phyloP scores from a whole-genome alignment of 441 rosid genomes.

The Mallotus japonicus region DNA sequence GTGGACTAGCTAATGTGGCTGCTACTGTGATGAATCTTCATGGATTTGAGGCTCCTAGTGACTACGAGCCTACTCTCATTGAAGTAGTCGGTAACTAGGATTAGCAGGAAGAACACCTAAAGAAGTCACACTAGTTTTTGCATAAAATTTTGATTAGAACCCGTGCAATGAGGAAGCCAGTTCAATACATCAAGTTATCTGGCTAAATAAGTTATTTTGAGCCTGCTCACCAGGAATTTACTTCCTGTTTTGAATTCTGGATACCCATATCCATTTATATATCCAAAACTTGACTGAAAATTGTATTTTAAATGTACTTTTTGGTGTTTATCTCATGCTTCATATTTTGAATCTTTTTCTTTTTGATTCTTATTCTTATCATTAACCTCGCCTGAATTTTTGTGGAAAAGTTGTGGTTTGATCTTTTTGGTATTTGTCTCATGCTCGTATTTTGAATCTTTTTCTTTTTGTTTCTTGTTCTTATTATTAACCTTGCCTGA shows the following conservation, averaged over 20 bases:
- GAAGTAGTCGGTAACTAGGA: constrained; percentile 60
- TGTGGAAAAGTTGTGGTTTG: too few species aligned
- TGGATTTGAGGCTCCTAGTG: constrained; percentile 77
- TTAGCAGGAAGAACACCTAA: too few species aligned
- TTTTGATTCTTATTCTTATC: neutral
- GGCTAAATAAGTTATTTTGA: constrained; percentile 2
- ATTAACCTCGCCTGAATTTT: neutral
- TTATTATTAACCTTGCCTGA: neutral
- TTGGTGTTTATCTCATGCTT: neutral
- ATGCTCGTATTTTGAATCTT: too few species aligned
- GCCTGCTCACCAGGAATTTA: neutral
- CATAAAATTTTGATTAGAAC: constrained; percentile 13
- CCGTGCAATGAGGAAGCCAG: constrained; percentile 13
- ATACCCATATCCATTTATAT: neutral
- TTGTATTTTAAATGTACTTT: neutral
- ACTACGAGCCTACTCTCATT: constrained; percentile 81
- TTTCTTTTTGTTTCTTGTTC: neutral
- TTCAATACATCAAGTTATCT: neutral
- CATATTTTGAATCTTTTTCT: too few species aligned
- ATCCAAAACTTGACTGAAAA: neutral
- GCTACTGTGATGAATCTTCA: constrained; percentile 97
- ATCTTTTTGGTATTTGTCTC: neutral
- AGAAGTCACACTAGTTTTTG: neutral
- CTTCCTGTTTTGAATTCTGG: neutral
- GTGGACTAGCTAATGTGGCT: constrained; percentile 95